A percentile compares a stretch with the other conserved stretches of the same genome.
These are phyloP conservation scores for Lipomyces starkeyi DNA, from an alignment of 805 yeast species.

Conservation along the genomic window DNA sequence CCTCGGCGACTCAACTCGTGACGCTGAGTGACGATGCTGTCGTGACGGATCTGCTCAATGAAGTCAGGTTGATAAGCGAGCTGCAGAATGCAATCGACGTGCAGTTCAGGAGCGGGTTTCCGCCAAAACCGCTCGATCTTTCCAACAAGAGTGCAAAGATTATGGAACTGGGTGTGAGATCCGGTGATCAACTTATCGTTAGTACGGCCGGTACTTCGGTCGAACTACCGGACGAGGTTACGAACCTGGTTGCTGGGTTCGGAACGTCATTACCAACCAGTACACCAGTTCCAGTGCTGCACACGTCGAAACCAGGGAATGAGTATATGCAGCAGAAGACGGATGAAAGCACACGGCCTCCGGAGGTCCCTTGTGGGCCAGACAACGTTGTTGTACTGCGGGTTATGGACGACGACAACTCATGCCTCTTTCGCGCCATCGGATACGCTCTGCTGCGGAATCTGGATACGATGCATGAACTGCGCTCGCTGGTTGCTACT, in stretches of 20 bases:
- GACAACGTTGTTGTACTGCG: conserved; percentile 52
- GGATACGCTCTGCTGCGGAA: conserved; percentile 57
- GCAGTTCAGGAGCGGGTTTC: conserved; percentile 59
- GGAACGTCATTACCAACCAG: not conserved
- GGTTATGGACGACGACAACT: conserved; percentile 75
- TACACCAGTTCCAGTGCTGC: not conserved
- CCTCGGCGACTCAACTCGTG: conserved; percentile 45
- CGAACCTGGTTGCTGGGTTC: not conserved
- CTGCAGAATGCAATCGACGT: conserved; percentile 40
- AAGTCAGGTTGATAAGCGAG: conserved; percentile 28
- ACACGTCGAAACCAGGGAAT: not conserved
- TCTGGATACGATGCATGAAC: conserved; percentile 53
- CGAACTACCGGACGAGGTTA: conserved; percentile 12
- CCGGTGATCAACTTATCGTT: conserved; percentile 65
- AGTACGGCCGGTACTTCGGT: conserved; percentile 32
- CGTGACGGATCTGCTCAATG: conserved; percentile 45
- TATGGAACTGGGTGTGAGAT: conserved; percentile 54
- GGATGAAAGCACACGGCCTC: conserved; percentile 18
- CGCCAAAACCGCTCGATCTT: conserved; percentile 57
- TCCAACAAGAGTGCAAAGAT: conserved; percentile 42
- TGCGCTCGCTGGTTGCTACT: conserved; percentile 60
- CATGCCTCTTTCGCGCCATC: conserved; percentile 74
- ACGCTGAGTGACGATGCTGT: conserved; percentile 50
- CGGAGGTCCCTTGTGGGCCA: conserved; percentile 29
- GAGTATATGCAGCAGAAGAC: not conserved